Evolutionary conservation across 225 moss, liverwort and hornwort species (phyloP).

Genomic region (Pseudisothecium myosuroides): DNA sequence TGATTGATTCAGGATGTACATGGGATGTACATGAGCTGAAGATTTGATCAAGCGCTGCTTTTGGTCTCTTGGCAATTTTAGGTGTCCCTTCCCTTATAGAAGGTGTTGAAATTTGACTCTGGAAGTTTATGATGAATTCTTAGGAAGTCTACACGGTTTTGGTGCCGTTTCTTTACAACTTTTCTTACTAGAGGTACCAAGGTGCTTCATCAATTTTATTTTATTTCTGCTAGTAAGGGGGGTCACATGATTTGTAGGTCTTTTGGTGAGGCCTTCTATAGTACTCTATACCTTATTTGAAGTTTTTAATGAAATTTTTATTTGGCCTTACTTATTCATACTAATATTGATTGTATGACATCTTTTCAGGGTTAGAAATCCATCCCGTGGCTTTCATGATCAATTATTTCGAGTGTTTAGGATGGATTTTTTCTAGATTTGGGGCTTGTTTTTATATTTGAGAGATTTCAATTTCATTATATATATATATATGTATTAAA

Average conservation of each 20-base stretch:
- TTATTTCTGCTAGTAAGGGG: neutral
- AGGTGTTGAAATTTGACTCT: neutral
- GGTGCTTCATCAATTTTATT: neutral
- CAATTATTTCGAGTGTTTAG: neutral
- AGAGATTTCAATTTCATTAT: too few relatives aligned
- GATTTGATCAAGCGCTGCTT: neutral
- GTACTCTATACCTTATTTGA: too few relatives aligned
- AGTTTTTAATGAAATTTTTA: too few relatives aligned
- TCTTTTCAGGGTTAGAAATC: neutral
- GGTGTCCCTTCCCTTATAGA: neutral
- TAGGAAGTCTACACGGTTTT: too few relatives aligned
- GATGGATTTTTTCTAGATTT: neutral
- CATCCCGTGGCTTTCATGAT: neutral
- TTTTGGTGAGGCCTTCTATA: neutral
- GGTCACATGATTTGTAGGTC: neutral
- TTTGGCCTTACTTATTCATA: neutral
- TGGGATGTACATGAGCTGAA: neutral
- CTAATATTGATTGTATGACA: neutral
- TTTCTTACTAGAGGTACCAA: neutral
- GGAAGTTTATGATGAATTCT: neutral
- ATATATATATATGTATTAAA: too few relatives aligned
- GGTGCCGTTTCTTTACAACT: neutral
- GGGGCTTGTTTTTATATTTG: too few relatives aligned
- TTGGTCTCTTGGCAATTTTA: neutral
- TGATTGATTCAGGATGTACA: neutral